Base-by-base conservation (phyloP, 2,329 filamentous ascomycete genomes). In the Teratosphaeria destructans region DNA sequence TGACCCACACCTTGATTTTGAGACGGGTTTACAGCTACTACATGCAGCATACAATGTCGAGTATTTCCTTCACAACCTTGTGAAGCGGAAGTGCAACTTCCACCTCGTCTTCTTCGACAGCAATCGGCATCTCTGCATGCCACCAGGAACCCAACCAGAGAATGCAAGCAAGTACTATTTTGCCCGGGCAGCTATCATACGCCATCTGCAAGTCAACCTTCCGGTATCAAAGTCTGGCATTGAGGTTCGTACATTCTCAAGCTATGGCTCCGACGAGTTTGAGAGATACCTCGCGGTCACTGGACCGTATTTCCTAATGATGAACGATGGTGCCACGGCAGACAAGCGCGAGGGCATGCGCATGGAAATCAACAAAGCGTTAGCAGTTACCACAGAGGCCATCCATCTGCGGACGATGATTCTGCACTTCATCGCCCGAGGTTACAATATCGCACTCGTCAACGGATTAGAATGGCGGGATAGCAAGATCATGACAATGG, bases 21-120 rank as follows among this genome's bases (percentile, higher is more conserved):
- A 80, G 81, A 78, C 77, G 56, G 87, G 87, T 0, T 86, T 88
- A 60, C 87, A 91, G 71, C 70, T 91, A 6, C 76, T 91, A 0
- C 88, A 90, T 70, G 86, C 85, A 0, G 79, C 85, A 3, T 87
- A 87, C 68, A 80, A 82, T 1, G 82, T 90, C 0, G 88, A 92
- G 70, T 76, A 75, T 7, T 85, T 90, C 63, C 77, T 91, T 1
- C 72, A 76, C 52, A 79, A 82, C 59, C 77, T 91, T 16, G 75
- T 78, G 52, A 78, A 80, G 58, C 78, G 86, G 56, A 84, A 85
- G 57, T 90, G 87, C 71, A 83, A 85, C 59, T 91, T 90, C 65
- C 81, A 90, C 62, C 72, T 91, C 62, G 74, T 85, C 16, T 92
- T 89, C 75, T 88, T 91, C 67, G 77, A 83, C 29, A 74, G 78